phyloP scores from a whole-genome alignment of 106 monocot species.

The Dioscorea alata region DNA sequence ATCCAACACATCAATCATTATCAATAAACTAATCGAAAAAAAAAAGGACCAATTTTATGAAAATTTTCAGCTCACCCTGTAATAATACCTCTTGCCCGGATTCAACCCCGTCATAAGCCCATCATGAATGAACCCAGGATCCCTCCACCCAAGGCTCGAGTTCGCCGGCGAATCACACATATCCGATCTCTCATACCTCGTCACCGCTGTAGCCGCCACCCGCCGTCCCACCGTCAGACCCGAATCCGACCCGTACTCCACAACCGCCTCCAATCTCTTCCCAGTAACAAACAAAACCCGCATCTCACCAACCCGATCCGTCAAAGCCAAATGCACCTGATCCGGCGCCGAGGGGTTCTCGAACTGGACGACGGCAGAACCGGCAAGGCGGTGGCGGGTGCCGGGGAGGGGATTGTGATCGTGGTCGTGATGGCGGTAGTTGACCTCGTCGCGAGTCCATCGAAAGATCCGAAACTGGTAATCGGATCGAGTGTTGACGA shows the following conservation, averaged over 20 bases:
- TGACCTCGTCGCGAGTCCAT: constrained; percentile 55
- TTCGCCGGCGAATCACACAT: constrained; percentile 95
- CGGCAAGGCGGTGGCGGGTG: constrained; percentile 50
- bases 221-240: constrained; percentile 19
- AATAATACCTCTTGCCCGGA: constrained; percentile 71
- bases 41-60: constrained; percentile 7
- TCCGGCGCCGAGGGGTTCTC: constrained; percentile 26
- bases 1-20: neutral
- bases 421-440: constrained; percentile 57
- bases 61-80: constrained; percentile 43
- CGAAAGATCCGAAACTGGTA: constrained; percentile 85
- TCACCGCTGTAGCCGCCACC: constrained; percentile 34
- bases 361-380: constrained; percentile 49
- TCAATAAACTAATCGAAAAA: neutral
- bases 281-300: constrained; percentile 76
- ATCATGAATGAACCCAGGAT: constrained; percentile 86
- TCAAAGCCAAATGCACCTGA: constrained; percentile 77
- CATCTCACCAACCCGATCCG: constrained; percentile 79
- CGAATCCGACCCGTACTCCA: constrained; percentile 50
- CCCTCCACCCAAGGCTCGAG: constrained; percentile 78
- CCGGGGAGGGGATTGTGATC: constrained; percentile 77
- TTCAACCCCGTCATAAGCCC: constrained; percentile 73
- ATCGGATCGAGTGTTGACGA: constrained; percentile 63
- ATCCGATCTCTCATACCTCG: constrained; percentile 58
- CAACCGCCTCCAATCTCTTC: constrained; percentile 27